Conservation (phyloP, 257 asterid species). For the Salvia splendens region DNA sequence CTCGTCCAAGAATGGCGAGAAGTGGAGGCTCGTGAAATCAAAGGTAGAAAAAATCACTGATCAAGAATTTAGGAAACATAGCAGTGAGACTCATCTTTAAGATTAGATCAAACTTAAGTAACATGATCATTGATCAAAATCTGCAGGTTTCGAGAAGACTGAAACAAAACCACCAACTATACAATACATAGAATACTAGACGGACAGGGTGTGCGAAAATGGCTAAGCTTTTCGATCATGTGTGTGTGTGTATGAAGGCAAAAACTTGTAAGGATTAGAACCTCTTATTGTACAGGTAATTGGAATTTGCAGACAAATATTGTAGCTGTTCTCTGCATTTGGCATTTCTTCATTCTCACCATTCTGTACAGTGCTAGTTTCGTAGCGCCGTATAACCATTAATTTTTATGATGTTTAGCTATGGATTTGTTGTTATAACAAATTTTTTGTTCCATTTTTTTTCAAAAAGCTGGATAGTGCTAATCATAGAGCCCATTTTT, state of each 20-base stretch:
- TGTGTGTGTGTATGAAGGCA: conserved; percentile 20
- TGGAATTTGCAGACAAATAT: conserved; percentile 24
- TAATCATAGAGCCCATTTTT: no score
- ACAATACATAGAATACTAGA: conserved; percentile 76
- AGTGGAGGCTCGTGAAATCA: conserved; percentile 62
- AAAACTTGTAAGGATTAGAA: conserved; percentile 23
- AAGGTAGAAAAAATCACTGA: conserved; percentile 44
- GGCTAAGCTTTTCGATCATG: conserved; percentile 11
- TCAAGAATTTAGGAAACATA: neutral
- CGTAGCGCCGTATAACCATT: neutral
- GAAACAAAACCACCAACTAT: conserved; percentile 60
- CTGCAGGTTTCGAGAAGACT: conserved; percentile 61
- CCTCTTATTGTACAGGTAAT: conserved; percentile 27
- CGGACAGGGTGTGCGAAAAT: neutral
- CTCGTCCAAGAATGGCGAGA: conserved; percentile 92
- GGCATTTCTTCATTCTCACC: conserved; percentile 16
- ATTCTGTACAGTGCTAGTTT: conserved; percentile 18
- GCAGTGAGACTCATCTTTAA: neutral
- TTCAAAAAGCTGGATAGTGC: no score
- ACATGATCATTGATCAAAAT: neutral
- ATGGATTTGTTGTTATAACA: neutral
- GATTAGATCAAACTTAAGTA: neutral
- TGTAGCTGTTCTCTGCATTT: conserved; percentile 14
- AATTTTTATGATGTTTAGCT: conserved; percentile 1
- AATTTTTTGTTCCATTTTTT: neutral